Base-by-base conservation (phyloP, 2,329 filamentous ascomycete genomes). In the Achaetomium macrosporum region DNA sequence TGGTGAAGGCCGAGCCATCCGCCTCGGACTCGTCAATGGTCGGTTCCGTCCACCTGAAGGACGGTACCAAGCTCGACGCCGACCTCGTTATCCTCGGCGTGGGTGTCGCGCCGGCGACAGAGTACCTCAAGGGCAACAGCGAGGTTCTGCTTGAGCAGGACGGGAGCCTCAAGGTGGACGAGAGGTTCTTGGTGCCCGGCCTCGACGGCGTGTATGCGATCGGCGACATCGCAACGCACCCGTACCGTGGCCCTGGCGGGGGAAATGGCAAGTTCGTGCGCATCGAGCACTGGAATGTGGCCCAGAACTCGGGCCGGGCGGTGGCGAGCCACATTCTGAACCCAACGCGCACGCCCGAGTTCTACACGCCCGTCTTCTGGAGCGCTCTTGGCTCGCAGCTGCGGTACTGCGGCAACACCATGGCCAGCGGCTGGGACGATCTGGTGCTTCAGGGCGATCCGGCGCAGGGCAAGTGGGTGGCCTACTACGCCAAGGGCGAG, bases 251-350 rank as follows among this genome's bases (percentile, higher is more conserved):
- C 1, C 93, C 93, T 0, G 90, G 88, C 20, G 86, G 89, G 25
- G 25, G 25, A 25, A 78, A 86, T 15, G 89, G 88, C 57, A 77
- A 77, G 42, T 77, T 79, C 16, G 82, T 87, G 1, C 85, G 93
- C 58, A 96, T 97, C 65, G 93, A 99, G 76, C 93, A 99, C 69
- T 99, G 93, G 93, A 92, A 96, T 70, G 93, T 99, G 2, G 93
- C 93, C 5, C 93, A 97, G 66, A 96, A 97, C 65, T 78, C 88
- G 1, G 93, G 93, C 2, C 87, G 92, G 41, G 78, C 80, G 20
- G 92, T 87, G 1, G 93, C 90, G 1, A 76, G 77, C 48, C 82
- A 88, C 62, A 96, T 99, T 64, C 79, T 83, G 60, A 76, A 86
- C 63, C 79, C 85, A 0, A 70, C 77, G 8, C 68, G 77, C 42